Conservation (phyloP, 495 filamentous ascomycete genomes). For the Articulospora tetracladia region DNA sequence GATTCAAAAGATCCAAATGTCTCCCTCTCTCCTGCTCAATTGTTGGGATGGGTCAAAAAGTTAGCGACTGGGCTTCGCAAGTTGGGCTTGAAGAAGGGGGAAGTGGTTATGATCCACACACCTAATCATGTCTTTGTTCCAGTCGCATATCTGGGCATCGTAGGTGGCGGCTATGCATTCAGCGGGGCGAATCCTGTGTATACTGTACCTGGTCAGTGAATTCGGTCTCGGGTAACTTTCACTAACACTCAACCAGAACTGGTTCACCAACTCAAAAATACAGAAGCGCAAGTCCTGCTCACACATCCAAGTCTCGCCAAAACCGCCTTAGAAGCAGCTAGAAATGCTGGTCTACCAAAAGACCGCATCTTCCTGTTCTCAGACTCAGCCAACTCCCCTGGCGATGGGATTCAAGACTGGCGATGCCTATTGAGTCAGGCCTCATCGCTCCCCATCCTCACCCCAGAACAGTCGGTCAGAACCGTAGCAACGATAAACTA, state of each 20-base stretch:
- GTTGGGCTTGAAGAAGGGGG: conserved; percentile 58
- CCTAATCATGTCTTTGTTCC: conserved; percentile 73
- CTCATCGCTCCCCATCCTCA: background rate
- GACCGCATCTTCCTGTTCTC: conserved; percentile 62
- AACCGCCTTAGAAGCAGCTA: conserved; percentile 61
- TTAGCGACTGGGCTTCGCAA: conserved; percentile 37
- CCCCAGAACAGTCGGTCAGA: background rate
- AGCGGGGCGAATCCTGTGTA: conserved; percentile 84
- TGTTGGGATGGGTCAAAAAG: conserved; percentile 39
- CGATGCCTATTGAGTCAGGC: conserved; percentile 35
- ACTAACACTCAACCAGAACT: conserved; percentile 46
- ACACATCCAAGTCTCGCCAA: conserved; percentile 58
- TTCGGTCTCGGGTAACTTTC: conserved; percentile 31
- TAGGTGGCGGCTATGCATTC: conserved; percentile 75
- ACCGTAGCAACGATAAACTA: conserved; percentile 39
- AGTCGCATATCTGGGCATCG: conserved; percentile 64
- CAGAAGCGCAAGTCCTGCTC: conserved; percentile 59
- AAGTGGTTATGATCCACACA: conserved; percentile 63
- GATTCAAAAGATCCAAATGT: conserved; percentile 33
- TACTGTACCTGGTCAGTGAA: conserved; percentile 41
- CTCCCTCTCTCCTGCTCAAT: conserved; percentile 31
- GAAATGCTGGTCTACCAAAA: conserved; percentile 58
- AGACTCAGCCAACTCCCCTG: conserved; percentile 24
- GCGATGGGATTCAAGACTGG: conserved; percentile 44
- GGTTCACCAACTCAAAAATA: conserved; percentile 72